Conservation (phyloP, 2,329 filamentous ascomycete genomes). For the Epichloe gansuensis region DNA sequence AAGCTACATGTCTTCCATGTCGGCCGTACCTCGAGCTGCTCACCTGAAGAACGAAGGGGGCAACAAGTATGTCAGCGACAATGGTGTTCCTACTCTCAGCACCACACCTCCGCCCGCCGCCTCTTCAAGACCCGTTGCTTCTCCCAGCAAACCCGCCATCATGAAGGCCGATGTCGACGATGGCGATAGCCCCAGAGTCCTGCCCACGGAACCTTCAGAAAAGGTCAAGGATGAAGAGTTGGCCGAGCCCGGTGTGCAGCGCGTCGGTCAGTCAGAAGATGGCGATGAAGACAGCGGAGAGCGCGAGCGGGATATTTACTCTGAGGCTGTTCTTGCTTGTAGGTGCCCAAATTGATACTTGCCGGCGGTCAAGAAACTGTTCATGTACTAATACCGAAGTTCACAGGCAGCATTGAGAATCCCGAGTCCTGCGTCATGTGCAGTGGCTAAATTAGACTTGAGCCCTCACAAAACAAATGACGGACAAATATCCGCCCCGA, state of each 20-base stretch:
- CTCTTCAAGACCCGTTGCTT: conserved; percentile 32
- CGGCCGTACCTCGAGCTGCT: conserved; percentile 54
- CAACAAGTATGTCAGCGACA: conserved; percentile 28
- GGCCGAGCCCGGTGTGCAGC: conserved; percentile 40
- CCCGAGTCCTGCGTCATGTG: conserved; percentile 94
- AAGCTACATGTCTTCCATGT: conserved; percentile 43
- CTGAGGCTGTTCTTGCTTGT: conserved; percentile 81
- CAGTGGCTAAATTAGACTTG: conserved; percentile 55
- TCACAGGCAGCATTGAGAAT: conserved; percentile 82
- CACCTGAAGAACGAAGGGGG: conserved; percentile 43
- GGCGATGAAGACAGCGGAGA: conserved; percentile 56
- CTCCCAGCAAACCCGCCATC: conserved; percentile 47
- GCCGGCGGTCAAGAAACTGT: neutral
- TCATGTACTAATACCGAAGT: conserved; percentile 3
- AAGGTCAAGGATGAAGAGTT: conserved; percentile 54
- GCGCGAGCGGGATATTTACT: conserved; percentile 86
- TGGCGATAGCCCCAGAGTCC: conserved; percentile 64
- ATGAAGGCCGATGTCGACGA: conserved; percentile 71
- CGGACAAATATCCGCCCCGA: neutral
- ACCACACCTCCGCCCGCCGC: conserved; percentile 47
- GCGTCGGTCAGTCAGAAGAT: conserved; percentile 54
- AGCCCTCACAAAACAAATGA: conserved; percentile 2
- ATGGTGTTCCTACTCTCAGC: conserved; percentile 56
- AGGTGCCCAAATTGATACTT: conserved; percentile 26
- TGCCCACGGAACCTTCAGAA: conserved; percentile 57